Evolutionary conservation across 176 grass and related monocot genomes (phyloP).

Genomic region (Oryza punctata): DNA sequence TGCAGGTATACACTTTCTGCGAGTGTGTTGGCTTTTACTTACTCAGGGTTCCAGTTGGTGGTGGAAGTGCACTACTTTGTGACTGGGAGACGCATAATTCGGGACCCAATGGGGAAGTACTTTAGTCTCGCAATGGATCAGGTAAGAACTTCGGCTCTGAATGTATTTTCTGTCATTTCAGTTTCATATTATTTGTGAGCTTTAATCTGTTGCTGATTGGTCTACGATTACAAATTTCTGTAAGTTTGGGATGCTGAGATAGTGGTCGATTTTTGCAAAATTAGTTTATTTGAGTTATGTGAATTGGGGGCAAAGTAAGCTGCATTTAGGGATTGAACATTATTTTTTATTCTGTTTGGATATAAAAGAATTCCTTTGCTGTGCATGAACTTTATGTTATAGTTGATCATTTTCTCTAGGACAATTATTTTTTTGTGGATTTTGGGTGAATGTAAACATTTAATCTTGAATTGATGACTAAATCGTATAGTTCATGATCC

Average conservation of each 20-base stretch:
- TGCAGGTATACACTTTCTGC: conserved; percentile 67
- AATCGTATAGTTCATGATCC: not conserved
- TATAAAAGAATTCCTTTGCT: not conserved
- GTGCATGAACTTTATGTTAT: conserved; percentile 1
- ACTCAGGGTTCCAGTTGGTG: conserved; percentile 69
- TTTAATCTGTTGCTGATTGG: conserved; percentile 2
- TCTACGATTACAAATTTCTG: not conserved
- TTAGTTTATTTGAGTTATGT: not conserved
- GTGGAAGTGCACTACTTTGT: conserved; percentile 50
- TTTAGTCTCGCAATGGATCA: conserved; percentile 84
- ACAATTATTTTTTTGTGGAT: no score
- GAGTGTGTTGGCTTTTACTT: conserved; percentile 66
- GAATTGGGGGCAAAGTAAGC: not conserved
- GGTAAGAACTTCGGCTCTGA: conserved; percentile 41
- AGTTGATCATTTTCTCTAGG: not conserved
- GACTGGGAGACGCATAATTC: conserved; percentile 43
- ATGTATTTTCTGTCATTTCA: not conserved
- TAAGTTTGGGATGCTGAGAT: not conserved
- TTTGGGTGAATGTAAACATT: no score
- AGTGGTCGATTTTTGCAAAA: not conserved
- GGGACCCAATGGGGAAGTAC: conserved; percentile 39
- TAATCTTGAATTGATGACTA: not conserved
- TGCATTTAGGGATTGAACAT: not conserved
- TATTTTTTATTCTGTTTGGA: not conserved
- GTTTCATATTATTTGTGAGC: not conserved